These are phyloP conservation scores for Phytophthora constricta DNA, from an alignment of 352 stramenopile species.

Conservation along the genomic window DNA sequence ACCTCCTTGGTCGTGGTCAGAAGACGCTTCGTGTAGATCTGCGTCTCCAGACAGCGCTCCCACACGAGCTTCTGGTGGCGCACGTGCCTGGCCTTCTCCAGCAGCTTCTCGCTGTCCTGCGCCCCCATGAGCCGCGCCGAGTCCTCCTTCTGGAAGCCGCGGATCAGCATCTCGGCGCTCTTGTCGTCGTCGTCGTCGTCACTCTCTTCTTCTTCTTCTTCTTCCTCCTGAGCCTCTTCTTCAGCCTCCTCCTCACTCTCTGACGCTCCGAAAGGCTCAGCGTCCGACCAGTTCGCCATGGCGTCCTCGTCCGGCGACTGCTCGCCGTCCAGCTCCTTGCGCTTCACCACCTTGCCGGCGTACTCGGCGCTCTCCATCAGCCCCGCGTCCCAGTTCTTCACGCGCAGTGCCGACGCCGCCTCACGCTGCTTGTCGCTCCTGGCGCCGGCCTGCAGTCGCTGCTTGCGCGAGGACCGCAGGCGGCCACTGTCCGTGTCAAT, in stretches of 20 bases:
- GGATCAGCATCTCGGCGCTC: constrained; percentile 79
- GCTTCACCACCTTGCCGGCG: constrained; percentile 80
- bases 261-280: constrained; percentile 78
- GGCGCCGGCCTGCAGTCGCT: constrained; percentile 48
- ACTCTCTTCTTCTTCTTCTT: constrained; percentile 41
- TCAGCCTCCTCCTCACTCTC: constrained; percentile 62
- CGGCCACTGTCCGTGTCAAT: constrained; percentile 42
- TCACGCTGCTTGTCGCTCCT: constrained; percentile 44
- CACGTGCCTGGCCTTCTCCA: constrained; percentile 82
- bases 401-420: constrained; percentile 68
- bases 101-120: constrained; percentile 79
- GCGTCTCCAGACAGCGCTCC: constrained; percentile 83
- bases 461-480: constrained; percentile 59
- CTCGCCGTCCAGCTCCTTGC: constrained; percentile 57
- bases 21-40: constrained; percentile 87
- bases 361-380: constrained; percentile 65
- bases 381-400: constrained; percentile 77
- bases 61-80: constrained; percentile 86
- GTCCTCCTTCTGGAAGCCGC: constrained; percentile 80
- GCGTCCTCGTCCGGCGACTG: constrained; percentile 79
- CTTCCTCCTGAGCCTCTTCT: constrained; percentile 36
- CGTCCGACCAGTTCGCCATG: constrained; percentile 82
- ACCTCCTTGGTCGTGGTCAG: constrained; percentile 57
- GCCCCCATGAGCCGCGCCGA: constrained; percentile 72
- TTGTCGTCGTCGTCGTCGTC: constrained; percentile 57